Evolutionary conservation across 495 filamentous ascomycete species (phyloP), one percentile per base, ranked within the genome.

Genomic region (Aspergillus sclerotiicarbonarius): DNA sequence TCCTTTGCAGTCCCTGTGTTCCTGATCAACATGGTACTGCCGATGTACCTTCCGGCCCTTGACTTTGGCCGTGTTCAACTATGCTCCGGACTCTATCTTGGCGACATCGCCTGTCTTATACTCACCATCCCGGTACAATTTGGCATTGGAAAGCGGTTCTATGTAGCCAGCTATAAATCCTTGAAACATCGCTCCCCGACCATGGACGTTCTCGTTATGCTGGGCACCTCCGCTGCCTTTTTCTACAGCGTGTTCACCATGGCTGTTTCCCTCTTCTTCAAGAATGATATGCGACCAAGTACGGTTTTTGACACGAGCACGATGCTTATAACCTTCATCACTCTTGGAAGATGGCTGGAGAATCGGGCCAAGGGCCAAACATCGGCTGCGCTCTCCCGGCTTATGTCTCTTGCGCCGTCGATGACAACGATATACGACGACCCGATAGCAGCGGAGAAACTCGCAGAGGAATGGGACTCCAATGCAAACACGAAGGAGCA

Each of bases 401-500:
- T 99, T 5, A 99, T 99, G 94, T 95, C 89, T 12, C 78, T 99
- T 35, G 88, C 95, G 13, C 94, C 94, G 4, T 96, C 91, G 0
- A 97, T 96, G 91, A 92, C 94, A 3, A 96, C 91, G 3, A 96
- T 99, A 44, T 99, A 97, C 65, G 87, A 89, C n/a, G 93, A 99
- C 70, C 90, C 94, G 4, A 96, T 96, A 62, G 92, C 92, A 10
- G 92, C 91, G 3, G 89, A 91, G 60, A 98, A 96, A 71, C 81
- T 88, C 31, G 91, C 89, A 1, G 92, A 95, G 67, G 82, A 76
- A 7, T 96, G 90, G 90, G 79, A 86, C 44, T 32, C 59, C 3
- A 60, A 65, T 19, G 25, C 30, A 8, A 43, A 46, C 0, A 57
- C 58, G 6, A 59, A 51, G 63, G 75, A 59, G 12, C 51, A 56